Percentiles rank a stretch among this genome's conserved stretches.
Conservation (phyloP, 1,284 basidiomycete genomes). For the Trichosporon coremiiforme region DNA sequence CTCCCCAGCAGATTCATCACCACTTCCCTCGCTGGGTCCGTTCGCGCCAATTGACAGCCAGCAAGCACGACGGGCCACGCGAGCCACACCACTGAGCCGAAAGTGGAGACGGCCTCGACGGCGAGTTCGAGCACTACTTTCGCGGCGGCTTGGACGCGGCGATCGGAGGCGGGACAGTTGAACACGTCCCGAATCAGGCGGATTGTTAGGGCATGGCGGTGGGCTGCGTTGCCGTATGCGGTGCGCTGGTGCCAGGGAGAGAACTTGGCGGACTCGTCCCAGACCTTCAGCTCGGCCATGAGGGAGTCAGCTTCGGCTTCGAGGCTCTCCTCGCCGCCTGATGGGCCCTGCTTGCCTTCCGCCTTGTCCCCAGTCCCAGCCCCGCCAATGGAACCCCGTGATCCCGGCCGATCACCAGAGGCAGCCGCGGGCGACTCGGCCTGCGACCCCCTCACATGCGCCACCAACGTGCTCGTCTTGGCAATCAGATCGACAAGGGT, state of each 20-base stretch:
- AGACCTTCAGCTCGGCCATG: conserved; percentile 45
- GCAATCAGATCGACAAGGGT: conserved; percentile 16
- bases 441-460: conserved; percentile 25
- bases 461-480: conserved; percentile 39
- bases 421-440: background rate
- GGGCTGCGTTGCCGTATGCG: conserved; percentile 47
- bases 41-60: conserved; percentile 42
- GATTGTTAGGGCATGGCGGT: conserved; percentile 46
- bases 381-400: too few relatives aligned
- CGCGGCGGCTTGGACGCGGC: conserved; percentile 35
- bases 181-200: conserved; percentile 45
- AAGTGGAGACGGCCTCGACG: conserved; percentile 40
- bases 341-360: too few relatives aligned
- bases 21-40: conserved; percentile 35
- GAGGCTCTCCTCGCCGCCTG: background rate
- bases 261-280: conserved; percentile 46
- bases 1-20: conserved; percentile 38
- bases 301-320: conserved; percentile 36
- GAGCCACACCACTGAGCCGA: conserved; percentile 45
- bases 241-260: conserved; percentile 44
- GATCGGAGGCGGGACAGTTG: conserved; percentile 35
- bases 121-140: conserved; percentile 47
- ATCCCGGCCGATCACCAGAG: too few relatives aligned
- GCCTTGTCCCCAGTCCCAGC: too few relatives aligned
- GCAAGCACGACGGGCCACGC: conserved; percentile 51